Conservation (phyloP, 306 rosid genomes). For the Vigna reflexopilosa region DNA sequence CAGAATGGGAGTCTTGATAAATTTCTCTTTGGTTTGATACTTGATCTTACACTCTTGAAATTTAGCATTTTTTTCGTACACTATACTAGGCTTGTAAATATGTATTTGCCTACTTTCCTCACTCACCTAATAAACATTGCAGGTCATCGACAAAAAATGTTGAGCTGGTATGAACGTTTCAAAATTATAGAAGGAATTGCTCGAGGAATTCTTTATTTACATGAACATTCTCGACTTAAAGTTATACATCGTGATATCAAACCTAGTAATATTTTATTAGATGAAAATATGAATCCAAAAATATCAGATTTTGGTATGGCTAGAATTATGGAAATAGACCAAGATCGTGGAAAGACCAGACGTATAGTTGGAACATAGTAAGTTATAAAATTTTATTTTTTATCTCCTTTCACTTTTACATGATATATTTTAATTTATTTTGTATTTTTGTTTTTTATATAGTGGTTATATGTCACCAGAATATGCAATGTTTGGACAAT, state of each 20-base stretch:
- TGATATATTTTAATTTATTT: neutral
- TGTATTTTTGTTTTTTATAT: neutral
- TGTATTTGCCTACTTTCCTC: neutral
- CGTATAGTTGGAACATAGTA: constrained; percentile 3
- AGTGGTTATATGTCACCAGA: constrained; percentile 13
- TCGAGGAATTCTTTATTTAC: neutral
- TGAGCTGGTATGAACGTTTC: neutral
- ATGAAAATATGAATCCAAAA: constrained; percentile 2
- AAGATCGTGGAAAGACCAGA: neutral
- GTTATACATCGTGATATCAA: neutral
- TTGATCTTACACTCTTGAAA: neutral
- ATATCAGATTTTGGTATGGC: constrained; percentile 7
- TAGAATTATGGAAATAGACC: neutral
- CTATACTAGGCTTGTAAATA: neutral
- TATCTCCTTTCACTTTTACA: neutral
- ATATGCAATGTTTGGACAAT: neutral
- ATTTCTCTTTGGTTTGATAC: neutral
- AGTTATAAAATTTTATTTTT: neutral
- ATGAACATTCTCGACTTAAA: neutral
- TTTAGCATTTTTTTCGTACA: neutral
- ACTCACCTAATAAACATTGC: neutral
- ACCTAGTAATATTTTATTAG: neutral
- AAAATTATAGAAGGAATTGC: neutral
- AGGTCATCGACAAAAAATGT: neutral
- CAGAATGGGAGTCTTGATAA: neutral